These are phyloP conservation scores for Cryptosporidium sp. DNA, from an alignment of 169 alveolate species.

Conservation along the genomic window DNA sequence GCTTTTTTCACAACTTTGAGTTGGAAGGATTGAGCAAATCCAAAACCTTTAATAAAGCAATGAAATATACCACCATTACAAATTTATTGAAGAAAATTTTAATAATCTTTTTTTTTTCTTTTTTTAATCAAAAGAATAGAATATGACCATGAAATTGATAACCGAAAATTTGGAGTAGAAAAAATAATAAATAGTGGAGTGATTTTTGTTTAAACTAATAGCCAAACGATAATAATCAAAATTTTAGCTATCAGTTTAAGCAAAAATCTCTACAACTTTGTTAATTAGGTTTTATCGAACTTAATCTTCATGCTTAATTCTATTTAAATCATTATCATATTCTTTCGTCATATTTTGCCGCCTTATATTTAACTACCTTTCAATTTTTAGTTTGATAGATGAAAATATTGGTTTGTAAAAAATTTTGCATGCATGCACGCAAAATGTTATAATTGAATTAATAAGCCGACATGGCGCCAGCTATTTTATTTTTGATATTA, in stretches of 20 bases:
- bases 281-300: not conserved
- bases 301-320: not conserved
- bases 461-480: not conserved
- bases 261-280: not conserved
- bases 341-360: not conserved
- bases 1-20: not conserved
- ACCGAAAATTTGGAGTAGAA: no score
- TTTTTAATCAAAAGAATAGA: no score
- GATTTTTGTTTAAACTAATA: not conserved
- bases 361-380: not conserved
- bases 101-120: no score
- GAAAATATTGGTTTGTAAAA: not conserved
- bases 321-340: not conserved
- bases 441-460: no score
- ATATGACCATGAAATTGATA: no score
- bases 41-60: not conserved
- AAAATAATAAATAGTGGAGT: no score
- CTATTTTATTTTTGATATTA: not conserved
- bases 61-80: not conserved
- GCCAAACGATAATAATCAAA: not conserved
- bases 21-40: not conserved
- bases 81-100: no score
- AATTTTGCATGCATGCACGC: not conserved
- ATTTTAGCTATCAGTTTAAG: not conserved
- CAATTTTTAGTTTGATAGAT: not conserved